A percentile compares a stretch with the other conserved stretches of the same genome.
Evolutionary conservation across 192 early-diverging fungal species (phyloP).

Genomic region (Neocallimastix lanati): DNA sequence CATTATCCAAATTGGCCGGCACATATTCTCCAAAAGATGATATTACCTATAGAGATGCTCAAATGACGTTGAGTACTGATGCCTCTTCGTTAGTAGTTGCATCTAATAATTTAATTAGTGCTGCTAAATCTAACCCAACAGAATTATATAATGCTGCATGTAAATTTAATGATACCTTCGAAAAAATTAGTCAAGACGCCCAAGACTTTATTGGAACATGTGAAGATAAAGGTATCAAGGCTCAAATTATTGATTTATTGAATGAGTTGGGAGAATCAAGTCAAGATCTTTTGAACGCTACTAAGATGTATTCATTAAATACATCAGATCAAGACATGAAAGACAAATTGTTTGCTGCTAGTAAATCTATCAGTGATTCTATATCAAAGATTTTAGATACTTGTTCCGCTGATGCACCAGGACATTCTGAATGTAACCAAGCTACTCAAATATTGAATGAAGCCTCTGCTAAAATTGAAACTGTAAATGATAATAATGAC

Average conservation of each 20-base stretch:
- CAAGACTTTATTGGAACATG: background rate
- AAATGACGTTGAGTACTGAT: constrained; percentile 15
- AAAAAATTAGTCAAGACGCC: constrained; percentile 1
- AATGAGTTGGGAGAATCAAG: constrained; percentile 7
- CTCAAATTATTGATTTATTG: constrained; percentile 1
- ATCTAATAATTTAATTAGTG: constrained; percentile 12
- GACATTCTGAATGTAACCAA: constrained; percentile 25
- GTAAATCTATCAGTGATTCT: constrained; percentile 12
- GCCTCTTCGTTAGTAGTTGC: constrained; percentile 11
- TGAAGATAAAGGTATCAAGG: background rate
- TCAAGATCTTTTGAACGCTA: constrained; percentile 2
- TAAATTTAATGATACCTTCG: constrained; percentile 9
- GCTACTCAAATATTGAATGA: constrained; percentile 12
- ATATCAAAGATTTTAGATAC: constrained; percentile 16
- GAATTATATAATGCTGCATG: constrained; percentile 15
- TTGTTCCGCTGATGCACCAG: constrained; percentile 19
- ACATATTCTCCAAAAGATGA: background rate
- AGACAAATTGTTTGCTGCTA: constrained; percentile 11
- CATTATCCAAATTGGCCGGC: constrained; percentile 1
- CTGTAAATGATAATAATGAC: constrained; percentile 13
- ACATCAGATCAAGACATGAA: constrained; percentile 8
- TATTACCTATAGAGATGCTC: constrained; percentile 11
- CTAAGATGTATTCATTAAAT: constrained; percentile 13
- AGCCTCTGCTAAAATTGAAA: constrained; percentile 6
- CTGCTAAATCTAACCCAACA: constrained; percentile 6